phyloP scores from a whole-genome alignment of 2,329 filamentous ascomycete genomes.

The Cercospora zeae-maydis region DNA sequence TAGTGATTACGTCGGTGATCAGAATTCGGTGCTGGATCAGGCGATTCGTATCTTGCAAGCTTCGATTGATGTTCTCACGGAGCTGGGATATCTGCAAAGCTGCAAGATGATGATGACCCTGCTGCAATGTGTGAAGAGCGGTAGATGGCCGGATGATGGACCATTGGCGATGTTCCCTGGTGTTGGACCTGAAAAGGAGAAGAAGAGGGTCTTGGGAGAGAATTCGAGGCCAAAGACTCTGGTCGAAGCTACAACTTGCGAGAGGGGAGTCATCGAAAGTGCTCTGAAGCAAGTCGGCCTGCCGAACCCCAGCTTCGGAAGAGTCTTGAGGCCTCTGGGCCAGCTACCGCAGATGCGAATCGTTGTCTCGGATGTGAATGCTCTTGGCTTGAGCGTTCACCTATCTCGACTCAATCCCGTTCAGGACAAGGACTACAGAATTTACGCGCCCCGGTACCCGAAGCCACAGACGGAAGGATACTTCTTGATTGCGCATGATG shows the following conservation, averaged over 20 bases:
- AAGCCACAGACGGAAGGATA: constrained; percentile 93
- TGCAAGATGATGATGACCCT: constrained; percentile 78
- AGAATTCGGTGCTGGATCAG: constrained; percentile 83
- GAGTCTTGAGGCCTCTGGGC: constrained; percentile 59
- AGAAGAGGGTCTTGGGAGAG: constrained; percentile 41
- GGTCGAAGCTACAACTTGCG: constrained; percentile 41
- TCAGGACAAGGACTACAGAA: constrained; percentile 63
- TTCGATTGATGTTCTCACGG: constrained; percentile 86
- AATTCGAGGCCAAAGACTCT: constrained; percentile 34
- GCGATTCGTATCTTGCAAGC: constrained; percentile 96
- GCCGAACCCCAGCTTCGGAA: constrained; percentile 42
- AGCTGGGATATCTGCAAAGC: constrained; percentile 76
- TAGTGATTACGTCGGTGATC: constrained; percentile 93
- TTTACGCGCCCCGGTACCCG: constrained; percentile 85
- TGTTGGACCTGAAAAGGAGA: constrained; percentile 50
- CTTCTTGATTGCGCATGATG: constrained; percentile 74
- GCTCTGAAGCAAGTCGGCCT: constrained; percentile 53
- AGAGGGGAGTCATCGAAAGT: constrained; percentile 30
- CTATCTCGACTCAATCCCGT: constrained; percentile 66
- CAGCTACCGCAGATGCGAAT: constrained; percentile 68
- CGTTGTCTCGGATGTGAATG: constrained; percentile 57
- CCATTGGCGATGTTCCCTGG: constrained; percentile 77
- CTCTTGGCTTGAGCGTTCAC: constrained; percentile 59
- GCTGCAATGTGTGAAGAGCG: constrained; percentile 88
- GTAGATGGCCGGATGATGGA: constrained; percentile 81